Conservation (phyloP, 2,329 filamentous ascomycete genomes). For the Fusarium sp. region DNA sequence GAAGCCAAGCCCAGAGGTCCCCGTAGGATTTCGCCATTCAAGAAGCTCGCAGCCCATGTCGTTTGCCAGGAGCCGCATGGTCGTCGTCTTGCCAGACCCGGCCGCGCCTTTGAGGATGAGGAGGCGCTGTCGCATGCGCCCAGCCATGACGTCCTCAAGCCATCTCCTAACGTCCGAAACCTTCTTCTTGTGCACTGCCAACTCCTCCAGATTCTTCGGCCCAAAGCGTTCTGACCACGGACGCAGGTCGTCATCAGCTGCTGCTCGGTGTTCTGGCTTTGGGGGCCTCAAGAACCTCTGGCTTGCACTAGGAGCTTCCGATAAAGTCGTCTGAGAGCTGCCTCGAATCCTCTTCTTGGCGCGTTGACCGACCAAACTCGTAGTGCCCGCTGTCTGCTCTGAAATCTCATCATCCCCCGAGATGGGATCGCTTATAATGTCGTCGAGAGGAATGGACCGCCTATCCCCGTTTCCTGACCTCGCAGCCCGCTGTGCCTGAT, state of each 20-base stretch:
- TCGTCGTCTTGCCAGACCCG: slow-evolving; percentile 93
- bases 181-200: slow-evolving; percentile 96
- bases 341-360: slow-evolving; percentile 64
- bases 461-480: slow-evolving; percentile 46
- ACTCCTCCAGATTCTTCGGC: slow-evolving; percentile 79
- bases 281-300: slow-evolving; percentile 64
- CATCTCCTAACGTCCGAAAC: slow-evolving; percentile 86
- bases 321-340: slow-evolving; percentile 36
- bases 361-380: slow-evolving; percentile 66
- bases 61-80: slow-evolving; percentile 79
- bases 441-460: slow-evolving; percentile 52
- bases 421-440: slow-evolving; percentile 66
- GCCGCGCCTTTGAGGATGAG: slow-evolving; percentile 90
- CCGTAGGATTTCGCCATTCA: slow-evolving; percentile 90
- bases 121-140: slow-evolving; percentile 74
- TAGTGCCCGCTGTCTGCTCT: slow-evolving; percentile 59
- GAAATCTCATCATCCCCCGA: slow-evolving; percentile 70
- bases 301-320: slow-evolving; percentile 50
- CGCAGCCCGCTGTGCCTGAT: slow-evolving; percentile 64
- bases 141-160: slow-evolving; percentile 79
- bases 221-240: slow-evolving; percentile 92
- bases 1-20: slow-evolving; percentile 68
- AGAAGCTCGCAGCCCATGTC: slow-evolving; percentile 81
- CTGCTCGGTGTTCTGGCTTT: slow-evolving; percentile 41
- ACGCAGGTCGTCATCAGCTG: slow-evolving; percentile 65